These are phyloP conservation scores for Oryza glaberrima DNA, from an alignment of 176 grass and related monocot genomes.

Conservation along the genomic window DNA sequence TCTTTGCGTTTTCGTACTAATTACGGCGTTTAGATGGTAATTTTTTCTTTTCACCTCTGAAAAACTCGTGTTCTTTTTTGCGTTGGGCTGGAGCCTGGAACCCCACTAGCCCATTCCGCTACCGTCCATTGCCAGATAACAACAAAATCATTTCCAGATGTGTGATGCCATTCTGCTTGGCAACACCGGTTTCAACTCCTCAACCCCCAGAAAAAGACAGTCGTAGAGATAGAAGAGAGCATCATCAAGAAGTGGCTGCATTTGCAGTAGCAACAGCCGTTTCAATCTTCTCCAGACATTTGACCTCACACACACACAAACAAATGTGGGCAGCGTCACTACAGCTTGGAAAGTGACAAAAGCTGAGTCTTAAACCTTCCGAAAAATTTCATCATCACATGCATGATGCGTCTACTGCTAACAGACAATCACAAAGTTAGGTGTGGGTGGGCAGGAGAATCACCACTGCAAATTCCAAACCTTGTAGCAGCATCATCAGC, in stretches of 20 bases:
- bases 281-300: not conserved
- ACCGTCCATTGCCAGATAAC: not conserved
- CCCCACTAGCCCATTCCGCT: not conserved
- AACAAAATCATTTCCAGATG: not conserved
- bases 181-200: not conserved
- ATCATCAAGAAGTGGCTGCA: not conserved
- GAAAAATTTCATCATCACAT: not conserved
- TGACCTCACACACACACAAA: not conserved
- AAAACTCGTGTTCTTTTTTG: not conserved
- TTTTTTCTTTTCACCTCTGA: not conserved
- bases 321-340: not conserved
- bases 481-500: not conserved
- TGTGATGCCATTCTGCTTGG: not conserved
- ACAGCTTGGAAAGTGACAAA: not conserved
- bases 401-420: not conserved
- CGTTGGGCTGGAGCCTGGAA: not conserved
- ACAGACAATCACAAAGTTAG: not conserved
- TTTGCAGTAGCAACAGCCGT: not conserved
- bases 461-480: not conserved
- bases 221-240: not conserved
- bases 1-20: not conserved
- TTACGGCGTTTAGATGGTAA: not conserved
- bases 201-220: not conserved
- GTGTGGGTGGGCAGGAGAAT: not conserved
- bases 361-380: not conserved